Base-by-base conservation (phyloP, 306 rosid species). In the Vigna hirtella region DNA sequence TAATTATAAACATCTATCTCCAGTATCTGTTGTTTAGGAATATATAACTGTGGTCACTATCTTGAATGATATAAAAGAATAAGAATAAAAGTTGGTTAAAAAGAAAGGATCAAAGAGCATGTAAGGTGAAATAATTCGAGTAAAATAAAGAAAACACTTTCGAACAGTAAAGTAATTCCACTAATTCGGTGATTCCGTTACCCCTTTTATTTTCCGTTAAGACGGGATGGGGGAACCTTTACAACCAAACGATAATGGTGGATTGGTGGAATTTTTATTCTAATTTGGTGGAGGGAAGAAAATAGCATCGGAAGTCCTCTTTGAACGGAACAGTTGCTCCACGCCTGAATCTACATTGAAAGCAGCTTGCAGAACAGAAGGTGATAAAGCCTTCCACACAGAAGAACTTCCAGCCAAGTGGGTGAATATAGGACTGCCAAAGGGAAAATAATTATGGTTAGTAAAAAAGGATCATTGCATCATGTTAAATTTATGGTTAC, bases 231-330 rank as follows among this genome's bases (percentile, higher is more conserved):
- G 18, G 18, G 73, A 38, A 80, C 20, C 48, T 24, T 13, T 15
- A 67, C 67, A 18, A 45, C 20, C 36, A 32, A 18, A 15, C 6
- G 38, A 51, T 45, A 11, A 45, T 12, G 50, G 16, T 30, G 49
- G 53, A 12, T 10, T 45, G 50, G 50, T 30, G 49, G 59, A 12
- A 43, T 16, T 3, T 63, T 12, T 26, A 36, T 68, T 74, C 86
- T 86, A 88, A 20, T 84, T 84, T 22, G 96, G 84, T 43, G 98
- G 98, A 62, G 97, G 91, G 86, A 94, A 94, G 91, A 94, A 94
- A 77, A 91, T 81, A 38, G 89, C 96, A 84, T 86, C 94, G 1
- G 88, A 48, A 52, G 84, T 79, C 84, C 98, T 91, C 89, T 87
- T 94, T 30, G 96, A 90, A 53, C 94, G 86, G 90, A 94, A 94